Evolutionary conservation across 1,284 basidiomycete genomes (phyloP), one percentile per base, ranked within the genome.

Genomic region (Hymenochaete sp.): DNA sequence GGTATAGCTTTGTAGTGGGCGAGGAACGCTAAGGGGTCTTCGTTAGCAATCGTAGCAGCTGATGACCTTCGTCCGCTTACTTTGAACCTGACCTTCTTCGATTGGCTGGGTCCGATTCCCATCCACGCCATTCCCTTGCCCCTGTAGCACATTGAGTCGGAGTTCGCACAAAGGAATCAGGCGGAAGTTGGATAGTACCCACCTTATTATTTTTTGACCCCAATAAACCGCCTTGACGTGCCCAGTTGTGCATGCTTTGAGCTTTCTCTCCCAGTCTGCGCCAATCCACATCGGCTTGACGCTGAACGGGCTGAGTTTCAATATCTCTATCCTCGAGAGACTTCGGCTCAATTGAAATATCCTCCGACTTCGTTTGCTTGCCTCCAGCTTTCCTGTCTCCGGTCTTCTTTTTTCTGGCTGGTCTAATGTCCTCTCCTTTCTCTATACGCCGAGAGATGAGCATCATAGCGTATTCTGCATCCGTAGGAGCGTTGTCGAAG

Each of bases 401-500:
- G n/a, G 40, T 27, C 26, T 38, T 45, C 39, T 46, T 48, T 42
- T 25, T 43, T 26, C 53, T 57, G 10, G 55, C 45, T 3, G 67
- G 63, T 27, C 55, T 58, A 18, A 77, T 56, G 29, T 68, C 63
- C 36, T 78, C 62, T 10, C 80, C 79, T 24, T 67, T 62, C 28
- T 73, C 68, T 8, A 82, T 67, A 3, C 81, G 71, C 48, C 70
- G 66, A 1, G 77, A 71, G 28, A 83, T 81, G 8, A 83, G 56
- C 26, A 78, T 71, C 73, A 82, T 81, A 1, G 81, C 79, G 54
- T 77, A 64, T 45, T 83, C 78, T 1, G 75, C 70, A 55, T 84
- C 79, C 4, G 78, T 82, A 0, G 79, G 79, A 4, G 71, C 71
- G 48, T 74, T 67, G 21, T 53, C 52, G 38, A 82, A 67, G 3